Conservation (phyloP, 768 basidiomycete species). For the Lactifluus hygrophoroides region DNA sequence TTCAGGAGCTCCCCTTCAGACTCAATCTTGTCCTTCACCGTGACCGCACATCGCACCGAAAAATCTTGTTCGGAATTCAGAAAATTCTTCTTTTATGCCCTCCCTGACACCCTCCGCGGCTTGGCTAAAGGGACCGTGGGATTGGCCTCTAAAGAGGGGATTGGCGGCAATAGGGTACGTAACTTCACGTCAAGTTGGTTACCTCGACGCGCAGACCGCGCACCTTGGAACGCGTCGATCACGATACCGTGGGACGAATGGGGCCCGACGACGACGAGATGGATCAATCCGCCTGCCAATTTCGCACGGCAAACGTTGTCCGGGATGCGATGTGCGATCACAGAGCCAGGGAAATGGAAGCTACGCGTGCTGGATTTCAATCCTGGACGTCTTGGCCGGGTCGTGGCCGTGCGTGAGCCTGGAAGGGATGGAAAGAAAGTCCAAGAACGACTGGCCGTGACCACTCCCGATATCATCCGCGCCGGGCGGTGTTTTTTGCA, state of each 20-base stretch:
- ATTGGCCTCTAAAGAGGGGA: not conserved
- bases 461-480: not conserved
- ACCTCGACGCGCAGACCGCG: not conserved
- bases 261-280: slow-evolving; percentile 5
- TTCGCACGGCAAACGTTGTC: not conserved
- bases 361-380: slow-evolving; percentile 11
- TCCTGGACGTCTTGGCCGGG: not conserved
- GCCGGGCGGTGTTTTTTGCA: not conserved
- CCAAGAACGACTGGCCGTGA: not conserved
- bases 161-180: not conserved
- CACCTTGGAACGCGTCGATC: not conserved
- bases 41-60: not conserved
- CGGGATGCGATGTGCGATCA: slow-evolving; percentile 5
- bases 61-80: not conserved
- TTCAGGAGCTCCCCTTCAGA: slow-evolving; percentile 1
- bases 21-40: slow-evolving; percentile 4
- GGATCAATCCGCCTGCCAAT: not conserved
- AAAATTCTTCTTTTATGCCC: not conserved
- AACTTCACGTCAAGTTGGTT: not conserved
- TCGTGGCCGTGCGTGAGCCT: not conserved
- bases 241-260: slow-evolving; percentile 6
- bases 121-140: not conserved
- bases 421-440: not conserved
- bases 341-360: not conserved
- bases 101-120: not conserved